phyloP scores from a whole-genome alignment of 352 stramenopile species.

The Phytophthora vignae region DNA sequence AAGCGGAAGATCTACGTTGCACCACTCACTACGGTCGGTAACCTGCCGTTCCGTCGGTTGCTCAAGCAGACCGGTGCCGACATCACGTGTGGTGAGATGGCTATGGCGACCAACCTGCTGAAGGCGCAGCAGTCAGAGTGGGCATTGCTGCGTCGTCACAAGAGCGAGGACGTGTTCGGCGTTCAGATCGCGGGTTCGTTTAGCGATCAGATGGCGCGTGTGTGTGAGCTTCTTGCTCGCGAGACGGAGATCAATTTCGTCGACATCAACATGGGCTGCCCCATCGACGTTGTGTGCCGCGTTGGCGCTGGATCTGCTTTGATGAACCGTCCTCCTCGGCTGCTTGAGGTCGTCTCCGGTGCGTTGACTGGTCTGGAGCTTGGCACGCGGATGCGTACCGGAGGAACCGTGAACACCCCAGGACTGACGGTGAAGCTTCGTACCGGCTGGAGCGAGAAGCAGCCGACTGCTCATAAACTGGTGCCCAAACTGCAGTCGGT shows the following conservation, averaged over 20 bases:
- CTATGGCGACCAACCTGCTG: constrained; percentile 95
- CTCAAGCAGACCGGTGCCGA: constrained; percentile 98
- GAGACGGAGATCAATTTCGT: constrained; percentile 97
- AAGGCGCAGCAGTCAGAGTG: constrained; percentile 96
- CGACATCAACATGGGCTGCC: constrained; percentile 99
- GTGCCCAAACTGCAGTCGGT: constrained; percentile 90
- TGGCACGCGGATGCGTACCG: constrained; percentile 47
- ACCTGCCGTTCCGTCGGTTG: constrained; percentile 98
- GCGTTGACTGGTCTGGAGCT: constrained; percentile 89
- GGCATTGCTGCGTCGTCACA: constrained; percentile 97
- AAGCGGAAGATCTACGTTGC: constrained; percentile 99
- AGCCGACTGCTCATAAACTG: constrained; percentile 95
- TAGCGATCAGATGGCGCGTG: constrained; percentile 94
- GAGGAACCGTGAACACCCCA: constrained; percentile 40
- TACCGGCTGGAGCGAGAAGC: constrained; percentile 97
- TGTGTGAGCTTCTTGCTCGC: constrained; percentile 93
- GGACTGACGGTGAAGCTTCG: constrained; percentile 98
- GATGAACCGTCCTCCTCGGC: constrained; percentile 93
- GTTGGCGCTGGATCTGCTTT: constrained; percentile 92
- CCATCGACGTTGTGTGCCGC: constrained; percentile 96
- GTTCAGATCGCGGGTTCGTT: constrained; percentile 96
- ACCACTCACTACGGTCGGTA: constrained; percentile 99
- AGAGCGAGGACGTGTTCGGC: constrained; percentile 98
- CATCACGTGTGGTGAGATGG: constrained; percentile 99
- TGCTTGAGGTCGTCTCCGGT: constrained; percentile 91